A percentile compares a stretch with the other conserved stretches of the same genome.
Evolutionary conservation across 2,329 filamentous ascomycete genomes (phyloP).

Genomic region (Microcyclospora pomicola): DNA sequence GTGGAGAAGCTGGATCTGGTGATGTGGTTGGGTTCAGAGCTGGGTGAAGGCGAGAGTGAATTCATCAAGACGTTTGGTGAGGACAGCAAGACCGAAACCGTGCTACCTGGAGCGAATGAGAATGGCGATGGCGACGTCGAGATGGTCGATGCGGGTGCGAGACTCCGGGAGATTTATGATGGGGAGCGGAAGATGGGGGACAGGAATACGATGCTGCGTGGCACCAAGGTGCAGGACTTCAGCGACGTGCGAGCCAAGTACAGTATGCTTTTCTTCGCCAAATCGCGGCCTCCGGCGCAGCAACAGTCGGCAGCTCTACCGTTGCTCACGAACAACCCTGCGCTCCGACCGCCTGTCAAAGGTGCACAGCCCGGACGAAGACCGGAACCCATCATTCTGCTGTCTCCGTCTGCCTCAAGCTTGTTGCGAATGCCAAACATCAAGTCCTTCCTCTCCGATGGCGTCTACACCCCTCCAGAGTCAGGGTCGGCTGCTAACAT

Average conservation of each 20-base stretch:
- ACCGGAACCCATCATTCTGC: slow-evolving; percentile 79
- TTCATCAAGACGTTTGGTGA: slow-evolving; percentile 76
- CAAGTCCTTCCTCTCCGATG: slow-evolving; percentile 80
- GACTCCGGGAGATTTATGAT: slow-evolving; percentile 77
- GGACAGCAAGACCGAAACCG: slow-evolving; percentile 40
- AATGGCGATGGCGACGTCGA: slow-evolving; percentile 21
- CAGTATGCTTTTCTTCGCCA: slow-evolving; percentile 18
- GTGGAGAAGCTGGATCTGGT: slow-evolving; percentile 84
- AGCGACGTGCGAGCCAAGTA: slow-evolving; percentile 80
- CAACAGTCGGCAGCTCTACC: slow-evolving; percentile 18
- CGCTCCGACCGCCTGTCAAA: slow-evolving; percentile 21
- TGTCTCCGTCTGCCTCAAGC: slow-evolving; percentile 89
- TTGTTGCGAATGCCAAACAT: slow-evolving; percentile 92
- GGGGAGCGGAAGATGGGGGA: slow-evolving; percentile 87
- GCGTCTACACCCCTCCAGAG: slow-evolving; percentile 61
- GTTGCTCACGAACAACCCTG: slow-evolving; percentile 29
- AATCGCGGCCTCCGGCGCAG: slow-evolving; percentile 46
- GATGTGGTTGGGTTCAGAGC: slow-evolving; percentile 82
- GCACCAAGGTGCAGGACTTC: slow-evolving; percentile 84
- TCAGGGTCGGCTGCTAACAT: slow-evolving; percentile 55
- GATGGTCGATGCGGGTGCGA: slow-evolving; percentile 30
- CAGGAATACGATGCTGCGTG: slow-evolving; percentile 73
- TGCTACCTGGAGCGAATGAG: slow-evolving; percentile 31
- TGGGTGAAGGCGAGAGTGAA: slow-evolving; percentile 68
- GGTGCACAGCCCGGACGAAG: slow-evolving; percentile 30